phyloP scores from a whole-genome alignment of 1,139 yeast genomes.

The Debaryomycetaceae sp. region DNA sequence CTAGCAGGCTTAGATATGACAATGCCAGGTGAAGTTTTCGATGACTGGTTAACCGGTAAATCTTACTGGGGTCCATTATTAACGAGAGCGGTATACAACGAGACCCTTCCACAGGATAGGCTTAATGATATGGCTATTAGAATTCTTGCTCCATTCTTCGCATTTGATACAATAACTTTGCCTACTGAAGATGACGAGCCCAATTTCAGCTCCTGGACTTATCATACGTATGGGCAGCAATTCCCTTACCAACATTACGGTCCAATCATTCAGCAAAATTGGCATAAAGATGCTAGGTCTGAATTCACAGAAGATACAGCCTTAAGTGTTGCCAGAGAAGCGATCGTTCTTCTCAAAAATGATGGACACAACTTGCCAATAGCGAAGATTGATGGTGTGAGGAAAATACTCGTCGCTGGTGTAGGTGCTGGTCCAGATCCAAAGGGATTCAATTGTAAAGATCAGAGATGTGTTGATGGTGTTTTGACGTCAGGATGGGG shows the following conservation, averaged over 20 bases:
- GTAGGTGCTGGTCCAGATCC: slow-evolving; percentile 47
- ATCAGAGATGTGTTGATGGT: slow-evolving; percentile 47
- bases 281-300: slow-evolving; percentile 54
- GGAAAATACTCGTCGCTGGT: slow-evolving; percentile 46
- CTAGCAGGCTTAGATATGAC: slow-evolving; percentile 64
- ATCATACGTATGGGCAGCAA: slow-evolving; percentile 51
- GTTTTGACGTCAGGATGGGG: slow-evolving; percentile 51
- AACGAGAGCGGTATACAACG: slow-evolving; percentile 54
- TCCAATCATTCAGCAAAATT: slow-evolving; percentile 51
- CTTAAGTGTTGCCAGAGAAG: slow-evolving; percentile 54
- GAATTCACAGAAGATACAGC: slow-evolving; percentile 50
- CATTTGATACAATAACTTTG: slow-evolving; percentile 29
- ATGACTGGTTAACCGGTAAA: slow-evolving; percentile 52
- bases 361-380: slow-evolving; percentile 51
- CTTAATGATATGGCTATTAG: slow-evolving; percentile 62
- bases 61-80: slow-evolving; percentile 59
- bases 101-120: slow-evolving; percentile 53
- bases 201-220: slow-evolving; percentile 60
- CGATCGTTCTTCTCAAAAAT: slow-evolving; percentile 53
- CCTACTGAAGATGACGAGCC: slow-evolving; percentile 46
- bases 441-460: slow-evolving; percentile 49
- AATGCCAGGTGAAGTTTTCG: slow-evolving; percentile 62
- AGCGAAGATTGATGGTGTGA: slow-evolving; percentile 36
- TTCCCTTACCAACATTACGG: slow-evolving; percentile 53
- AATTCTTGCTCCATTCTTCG: slow-evolving; percentile 57